These are phyloP conservation scores for Amaranthus tricolor DNA, from an alignment of 179 eudicot genomes.

Conservation along the genomic window DNA sequence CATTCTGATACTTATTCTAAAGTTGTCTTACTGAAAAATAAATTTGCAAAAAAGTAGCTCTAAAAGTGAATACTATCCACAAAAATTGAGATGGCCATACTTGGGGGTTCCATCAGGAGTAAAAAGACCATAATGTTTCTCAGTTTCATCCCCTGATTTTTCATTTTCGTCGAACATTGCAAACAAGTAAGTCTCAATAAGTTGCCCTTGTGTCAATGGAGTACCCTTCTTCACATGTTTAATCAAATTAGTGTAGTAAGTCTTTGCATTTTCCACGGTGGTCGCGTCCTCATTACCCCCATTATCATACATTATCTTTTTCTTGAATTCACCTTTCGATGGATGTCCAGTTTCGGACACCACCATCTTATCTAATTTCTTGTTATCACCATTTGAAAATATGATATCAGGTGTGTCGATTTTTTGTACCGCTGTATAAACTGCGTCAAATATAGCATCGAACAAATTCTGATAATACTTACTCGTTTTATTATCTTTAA, in stretches of 20 bases:
- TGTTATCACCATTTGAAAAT: no score
- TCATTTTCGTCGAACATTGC: conserved; percentile 36
- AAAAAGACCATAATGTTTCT: conserved; percentile 47
- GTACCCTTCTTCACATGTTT: conserved; percentile 35
- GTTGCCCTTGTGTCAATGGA: conserved; percentile 22
- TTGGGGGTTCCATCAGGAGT: conserved; percentile 33
- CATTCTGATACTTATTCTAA: no score
- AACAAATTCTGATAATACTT: conserved; percentile 41
- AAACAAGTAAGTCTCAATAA: conserved; percentile 31
- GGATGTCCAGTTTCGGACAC: conserved; percentile 56
- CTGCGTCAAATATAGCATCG: conserved; percentile 44
- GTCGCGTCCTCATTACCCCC: conserved; percentile 12
- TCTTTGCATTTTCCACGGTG: conserved; percentile 25
- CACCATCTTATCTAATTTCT: neutral
- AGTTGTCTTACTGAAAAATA: no score
- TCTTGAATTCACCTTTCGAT: conserved; percentile 21
- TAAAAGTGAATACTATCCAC: neutral
- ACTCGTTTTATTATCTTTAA: conserved; percentile 22
- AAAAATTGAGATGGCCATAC: conserved; percentile 35
- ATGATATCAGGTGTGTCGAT: conserved; percentile 26
- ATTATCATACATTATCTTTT: no score
- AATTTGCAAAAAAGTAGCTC: no score
- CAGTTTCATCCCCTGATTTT: conserved; percentile 23
- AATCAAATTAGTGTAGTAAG: conserved; percentile 36
- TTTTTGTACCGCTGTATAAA: conserved; percentile 36